phyloP scores from a whole-genome alignment of 1,139 yeast species.

The Pichia sp. region DNA sequence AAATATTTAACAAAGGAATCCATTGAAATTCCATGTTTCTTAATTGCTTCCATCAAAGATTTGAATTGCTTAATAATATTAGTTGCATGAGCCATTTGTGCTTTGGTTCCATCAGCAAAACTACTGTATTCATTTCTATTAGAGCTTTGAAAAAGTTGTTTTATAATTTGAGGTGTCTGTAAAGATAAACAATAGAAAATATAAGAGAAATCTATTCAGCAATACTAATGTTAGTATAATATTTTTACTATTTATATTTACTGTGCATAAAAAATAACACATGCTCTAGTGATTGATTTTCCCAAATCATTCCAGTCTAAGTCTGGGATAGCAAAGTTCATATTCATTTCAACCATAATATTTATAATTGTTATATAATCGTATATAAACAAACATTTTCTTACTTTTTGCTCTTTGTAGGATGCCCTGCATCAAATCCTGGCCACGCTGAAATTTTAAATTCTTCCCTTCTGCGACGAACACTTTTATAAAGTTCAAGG shows the following conservation, averaged over 20 bases:
- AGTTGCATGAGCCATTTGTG: constrained; percentile 17
- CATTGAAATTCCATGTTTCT: constrained; percentile 18
- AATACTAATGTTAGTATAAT: background rate
- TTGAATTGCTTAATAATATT: constrained; percentile 18
- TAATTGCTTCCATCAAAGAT: constrained; percentile 19
- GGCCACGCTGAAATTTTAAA: constrained; percentile 55
- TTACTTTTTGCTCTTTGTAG: constrained; percentile 25
- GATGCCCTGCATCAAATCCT: constrained; percentile 62
- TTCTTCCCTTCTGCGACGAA: constrained; percentile 13
- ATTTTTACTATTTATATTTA: too few relatives aligned
- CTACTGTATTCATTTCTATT: constrained; percentile 20
- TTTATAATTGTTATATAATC: background rate
- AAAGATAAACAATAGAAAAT: too few relatives aligned
- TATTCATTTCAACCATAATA: background rate
- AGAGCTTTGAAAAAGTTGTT: constrained; percentile 27
- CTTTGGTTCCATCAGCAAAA: constrained; percentile 9
- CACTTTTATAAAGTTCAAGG: background rate
- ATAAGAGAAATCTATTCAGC: too few relatives aligned
- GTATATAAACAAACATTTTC: background rate
- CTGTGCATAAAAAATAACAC: background rate
- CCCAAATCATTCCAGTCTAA: constrained; percentile 27
- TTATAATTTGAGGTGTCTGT: constrained; percentile 18
- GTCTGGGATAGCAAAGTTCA: constrained; percentile 19
- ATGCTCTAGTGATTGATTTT: constrained; percentile 22
- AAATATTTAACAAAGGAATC: constrained; percentile 15